phyloP scores from a whole-genome alignment of 2,329 filamentous ascomycete species.

The Penicillium hesseltinei region DNA sequence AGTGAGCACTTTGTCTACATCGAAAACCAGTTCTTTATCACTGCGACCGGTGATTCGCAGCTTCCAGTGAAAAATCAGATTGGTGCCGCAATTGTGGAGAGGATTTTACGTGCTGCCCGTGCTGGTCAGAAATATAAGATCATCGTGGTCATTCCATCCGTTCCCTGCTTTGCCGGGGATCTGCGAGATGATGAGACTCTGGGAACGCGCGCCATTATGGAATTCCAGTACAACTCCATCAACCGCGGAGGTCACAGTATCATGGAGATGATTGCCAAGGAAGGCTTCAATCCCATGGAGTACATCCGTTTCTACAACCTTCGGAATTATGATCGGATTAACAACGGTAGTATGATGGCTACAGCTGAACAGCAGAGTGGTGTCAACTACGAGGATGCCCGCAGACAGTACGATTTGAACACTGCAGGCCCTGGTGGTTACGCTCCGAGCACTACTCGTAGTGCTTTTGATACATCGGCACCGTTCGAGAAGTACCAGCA shows the following conservation, averaged over 20 bases:
- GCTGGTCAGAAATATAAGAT: conserved; percentile 86
- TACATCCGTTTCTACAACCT: conserved; percentile 95
- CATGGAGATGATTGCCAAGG: conserved; percentile 70
- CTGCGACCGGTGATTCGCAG: conserved; percentile 83
- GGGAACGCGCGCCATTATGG: conserved; percentile 93
- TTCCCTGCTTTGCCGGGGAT: conserved; percentile 93
- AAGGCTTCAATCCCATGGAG: conserved; percentile 75
- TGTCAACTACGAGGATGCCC: conserved; percentile 46
- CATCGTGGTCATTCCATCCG: conserved; percentile 83
- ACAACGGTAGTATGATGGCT: conserved; percentile 45
- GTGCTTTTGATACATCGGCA: conserved; percentile 40
- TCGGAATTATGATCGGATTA: conserved; percentile 87
- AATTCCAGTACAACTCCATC: conserved; percentile 97
- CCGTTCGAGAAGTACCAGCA: conserved; percentile 70
- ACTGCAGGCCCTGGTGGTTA: conserved; percentile 47
- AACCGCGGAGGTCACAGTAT: conserved; percentile 90
- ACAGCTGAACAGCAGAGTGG: conserved; percentile 44
- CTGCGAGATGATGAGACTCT: conserved; percentile 77
- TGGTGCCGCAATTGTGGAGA: conserved; percentile 88
- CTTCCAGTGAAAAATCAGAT: conserved; percentile 84
- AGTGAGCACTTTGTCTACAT: conserved; percentile 95
- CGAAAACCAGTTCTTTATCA: conserved; percentile 99
- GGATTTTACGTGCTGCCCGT: conserved; percentile 74
- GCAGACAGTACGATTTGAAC: conserved; percentile 45
- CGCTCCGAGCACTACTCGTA: conserved; percentile 34